A percentile compares a stretch with the other conserved stretches of the same genome.
Evolutionary conservation across 2,329 filamentous ascomycete genomes (phyloP).

Genomic region (Penicillium olsonii): DNA sequence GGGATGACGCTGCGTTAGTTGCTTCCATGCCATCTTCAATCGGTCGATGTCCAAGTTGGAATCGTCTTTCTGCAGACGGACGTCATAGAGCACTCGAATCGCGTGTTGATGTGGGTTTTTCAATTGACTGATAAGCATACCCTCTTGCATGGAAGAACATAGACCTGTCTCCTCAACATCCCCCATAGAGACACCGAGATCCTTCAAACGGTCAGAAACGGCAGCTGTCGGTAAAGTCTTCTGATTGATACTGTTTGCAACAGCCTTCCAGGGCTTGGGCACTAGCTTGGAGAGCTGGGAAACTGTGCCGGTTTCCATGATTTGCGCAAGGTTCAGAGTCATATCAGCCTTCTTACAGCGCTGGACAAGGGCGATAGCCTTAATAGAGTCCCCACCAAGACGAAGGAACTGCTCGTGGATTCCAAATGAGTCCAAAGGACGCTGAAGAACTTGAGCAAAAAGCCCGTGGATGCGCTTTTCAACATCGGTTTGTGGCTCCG

Average conservation of each 20-base stretch:
- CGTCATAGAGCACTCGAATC: neutral
- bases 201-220: neutral
- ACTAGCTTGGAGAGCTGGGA: neutral
- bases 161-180: neutral
- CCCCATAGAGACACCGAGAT: neutral
- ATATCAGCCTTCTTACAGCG: neutral
- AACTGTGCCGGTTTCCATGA: neutral
- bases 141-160: neutral
- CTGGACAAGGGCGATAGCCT: neutral
- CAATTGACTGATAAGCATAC: neutral
- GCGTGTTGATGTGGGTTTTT: neutral
- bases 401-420: neutral
- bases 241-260: no score
- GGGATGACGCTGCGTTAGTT: neutral
- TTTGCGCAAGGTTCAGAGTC: neutral
- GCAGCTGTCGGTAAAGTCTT: neutral
- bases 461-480: no score
- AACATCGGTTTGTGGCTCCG: no score
- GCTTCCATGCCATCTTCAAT: neutral
- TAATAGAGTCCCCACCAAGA: conserved; percentile 8
- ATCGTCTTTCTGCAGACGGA: neutral
- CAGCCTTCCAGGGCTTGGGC: no score
- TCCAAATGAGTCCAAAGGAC: neutral
- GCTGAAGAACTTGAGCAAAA: neutral
- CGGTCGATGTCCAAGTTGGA: neutral